Evolutionary conservation across 2,329 filamentous ascomycete genomes (phyloP), one percentile per base, ranked within the genome.

Genomic region (Pestalotiopsis sp.): DNA sequence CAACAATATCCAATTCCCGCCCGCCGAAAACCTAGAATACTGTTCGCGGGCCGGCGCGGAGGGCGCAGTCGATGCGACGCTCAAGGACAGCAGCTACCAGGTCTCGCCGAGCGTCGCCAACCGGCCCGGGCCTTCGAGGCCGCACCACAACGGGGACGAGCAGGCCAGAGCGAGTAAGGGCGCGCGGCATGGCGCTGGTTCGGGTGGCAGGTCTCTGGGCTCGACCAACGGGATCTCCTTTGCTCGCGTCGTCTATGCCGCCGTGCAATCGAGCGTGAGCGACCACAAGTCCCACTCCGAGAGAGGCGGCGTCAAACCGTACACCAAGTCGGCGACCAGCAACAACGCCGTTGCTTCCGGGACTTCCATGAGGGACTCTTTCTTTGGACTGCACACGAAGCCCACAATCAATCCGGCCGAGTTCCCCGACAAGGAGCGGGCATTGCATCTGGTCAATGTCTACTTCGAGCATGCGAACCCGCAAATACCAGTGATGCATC

Each of bases 401-500:
- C 94, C 95, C 1, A 94, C 91, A 17, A 96, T 98, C 77, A 91
- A 93, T 71, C 92, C 93, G 59, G 95, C 95, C 0, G 86, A 90
- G 0, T 98, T 98, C 74, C 96, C 96, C 0, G 90, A 93, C 71
- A 90, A 88, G 71, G 89, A 92, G 39, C 84, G 97, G 2, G 95
- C 91, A 0, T 81, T 88, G 67, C 88, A 90, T 69, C 86, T 98
- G 20, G 91, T 94, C 49, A 89, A 90, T 67, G 87, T 98, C 49
- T 98, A 98, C 79, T 98, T 98, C 79, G 94, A 98, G 81, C 93
- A 98, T 78, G 94, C 95, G 1, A 98, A 98, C 78, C 95, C 95
- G 4, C 95, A 98, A 80, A 97, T 98, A 72, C 95, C 95, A 0
- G 94, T 98, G 58, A 84, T 98, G 64, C 95, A 98, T 78, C 90